Conservation (phyloP, 768 basidiomycete species). For the Termitomyces sp. region DNA sequence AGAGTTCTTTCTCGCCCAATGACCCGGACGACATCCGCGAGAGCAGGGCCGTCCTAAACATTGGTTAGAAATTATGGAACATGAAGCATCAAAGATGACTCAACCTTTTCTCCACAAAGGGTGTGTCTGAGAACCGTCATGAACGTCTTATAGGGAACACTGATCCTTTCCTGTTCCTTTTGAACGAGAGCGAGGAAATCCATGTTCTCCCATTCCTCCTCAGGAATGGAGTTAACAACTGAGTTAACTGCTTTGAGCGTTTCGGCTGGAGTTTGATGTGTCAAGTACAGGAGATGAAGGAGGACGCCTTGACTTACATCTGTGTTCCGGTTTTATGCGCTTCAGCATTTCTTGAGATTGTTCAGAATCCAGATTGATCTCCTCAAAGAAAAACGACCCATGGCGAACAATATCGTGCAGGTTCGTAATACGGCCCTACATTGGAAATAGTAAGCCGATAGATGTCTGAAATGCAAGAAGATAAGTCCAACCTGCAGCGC, state of each 20-base stretch:
- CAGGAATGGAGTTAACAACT: slow-evolving; percentile 24
- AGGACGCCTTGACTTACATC: slow-evolving; percentile 30
- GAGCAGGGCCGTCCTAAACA: slow-evolving; percentile 44
- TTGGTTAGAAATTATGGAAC: neutral
- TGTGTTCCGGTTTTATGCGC: slow-evolving; percentile 36
- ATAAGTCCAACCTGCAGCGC: slow-evolving; percentile 49
- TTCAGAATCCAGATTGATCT: slow-evolving; percentile 53
- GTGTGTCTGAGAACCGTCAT: slow-evolving; percentile 77
- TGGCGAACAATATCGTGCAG: slow-evolving; percentile 66
- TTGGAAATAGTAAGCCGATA: neutral
- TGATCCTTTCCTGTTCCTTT: slow-evolving; percentile 33
- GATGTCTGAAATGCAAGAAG: neutral
- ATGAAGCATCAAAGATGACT: slow-evolving; percentile 9
- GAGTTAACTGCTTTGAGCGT: slow-evolving; percentile 28
- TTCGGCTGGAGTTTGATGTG: slow-evolving; percentile 18
- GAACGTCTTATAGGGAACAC: slow-evolving; percentile 46
- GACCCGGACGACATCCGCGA: slow-evolving; percentile 41
- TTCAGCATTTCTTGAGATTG: slow-evolving; percentile 55
- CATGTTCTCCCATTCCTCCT: slow-evolving; percentile 34
- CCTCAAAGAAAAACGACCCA: slow-evolving; percentile 76
- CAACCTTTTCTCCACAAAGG: slow-evolving; percentile 79
- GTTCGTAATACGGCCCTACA: slow-evolving; percentile 65
- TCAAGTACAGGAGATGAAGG: slow-evolving; percentile 4
- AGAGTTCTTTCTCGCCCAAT: slow-evolving; percentile 41
- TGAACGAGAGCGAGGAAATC: slow-evolving; percentile 38